These are phyloP conservation scores for Penicillium sp. DNA, from an alignment of 2,329 filamentous ascomycete species.

Conservation along the genomic window DNA sequence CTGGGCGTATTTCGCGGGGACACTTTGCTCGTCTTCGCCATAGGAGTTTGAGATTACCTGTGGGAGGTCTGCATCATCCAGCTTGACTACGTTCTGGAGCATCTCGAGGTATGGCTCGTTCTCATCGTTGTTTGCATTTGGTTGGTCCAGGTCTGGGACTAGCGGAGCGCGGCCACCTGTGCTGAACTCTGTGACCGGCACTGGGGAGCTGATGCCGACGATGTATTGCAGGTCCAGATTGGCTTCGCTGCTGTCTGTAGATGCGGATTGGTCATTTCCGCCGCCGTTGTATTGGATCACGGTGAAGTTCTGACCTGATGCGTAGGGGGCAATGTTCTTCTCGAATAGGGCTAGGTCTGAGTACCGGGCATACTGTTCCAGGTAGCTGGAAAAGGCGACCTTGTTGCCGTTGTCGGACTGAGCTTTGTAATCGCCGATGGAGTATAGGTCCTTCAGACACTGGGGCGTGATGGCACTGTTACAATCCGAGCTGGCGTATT, in stretches of 20 bases:
- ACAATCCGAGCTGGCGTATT: slow-evolving; percentile 34
- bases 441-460: slow-evolving; percentile 51
- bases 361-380: slow-evolving; percentile 52
- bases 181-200: slow-evolving; percentile 49
- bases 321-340: slow-evolving; percentile 38
- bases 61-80: slow-evolving; percentile 29
- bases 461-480: slow-evolving; percentile 46
- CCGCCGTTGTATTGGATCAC: slow-evolving; percentile 46
- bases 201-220: slow-evolving; percentile 44
- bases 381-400: slow-evolving; percentile 48
- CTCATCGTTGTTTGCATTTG: slow-evolving; percentile 39
- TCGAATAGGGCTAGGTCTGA: slow-evolving; percentile 47
- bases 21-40: slow-evolving; percentile 42
- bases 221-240: slow-evolving; percentile 55
- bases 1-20: slow-evolving; percentile 38
- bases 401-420: slow-evolving; percentile 37
- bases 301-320: slow-evolving; percentile 46
- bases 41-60: slow-evolving; percentile 45
- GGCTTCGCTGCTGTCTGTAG: slow-evolving; percentile 47
- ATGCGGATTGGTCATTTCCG: slow-evolving; percentile 36
- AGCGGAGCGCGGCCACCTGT: slow-evolving; percentile 48
- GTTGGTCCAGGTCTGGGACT: slow-evolving; percentile 51
- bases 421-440: slow-evolving; percentile 43
- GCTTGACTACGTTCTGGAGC: slow-evolving; percentile 34
- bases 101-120: slow-evolving; percentile 50